These are phyloP conservation scores for Neodidymelliopsis sp. DNA, from an alignment of 2,329 filamentous ascomycete species.

Conservation along the genomic window DNA sequence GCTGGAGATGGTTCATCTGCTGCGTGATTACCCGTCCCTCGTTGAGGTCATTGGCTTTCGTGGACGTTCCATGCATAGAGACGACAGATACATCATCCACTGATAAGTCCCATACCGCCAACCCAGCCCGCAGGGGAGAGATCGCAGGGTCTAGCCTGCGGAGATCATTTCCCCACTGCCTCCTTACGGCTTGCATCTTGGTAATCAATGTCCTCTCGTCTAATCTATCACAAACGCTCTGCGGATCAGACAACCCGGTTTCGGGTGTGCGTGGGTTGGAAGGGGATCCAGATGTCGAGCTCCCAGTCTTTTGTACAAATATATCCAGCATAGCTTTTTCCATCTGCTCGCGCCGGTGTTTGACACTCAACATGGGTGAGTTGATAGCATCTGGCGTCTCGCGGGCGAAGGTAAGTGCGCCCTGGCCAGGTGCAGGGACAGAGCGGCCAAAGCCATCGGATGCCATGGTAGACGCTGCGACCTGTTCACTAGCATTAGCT, in stretches of 20 bases:
- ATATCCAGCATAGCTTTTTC: constrained; percentile 23
- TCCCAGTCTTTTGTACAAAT: constrained; percentile 4
- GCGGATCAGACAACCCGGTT: too few species aligned
- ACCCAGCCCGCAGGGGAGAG: constrained; percentile 47
- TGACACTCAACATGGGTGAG: constrained; percentile 37
- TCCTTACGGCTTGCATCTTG: neutral
- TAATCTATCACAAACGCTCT: neutral
- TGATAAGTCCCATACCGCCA: constrained; percentile 49
- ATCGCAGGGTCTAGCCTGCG: constrained; percentile 37
- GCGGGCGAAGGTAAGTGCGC: constrained; percentile 44
- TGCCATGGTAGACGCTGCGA: constrained; percentile 44
- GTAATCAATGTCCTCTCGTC: neutral
- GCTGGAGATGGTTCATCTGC: constrained; percentile 49
- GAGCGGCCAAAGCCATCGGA: constrained; percentile 49
- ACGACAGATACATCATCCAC: constrained; percentile 51
- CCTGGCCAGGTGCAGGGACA: constrained; percentile 50
- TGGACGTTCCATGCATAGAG: constrained; percentile 54
- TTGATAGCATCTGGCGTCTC: constrained; percentile 22
- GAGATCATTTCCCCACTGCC: constrained; percentile 41
- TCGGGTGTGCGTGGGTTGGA: constrained; percentile 11
- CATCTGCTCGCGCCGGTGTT: constrained; percentile 35
- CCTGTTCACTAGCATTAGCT: too few species aligned
- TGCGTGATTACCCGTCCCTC: constrained; percentile 47
- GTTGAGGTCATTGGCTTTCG: constrained; percentile 51
- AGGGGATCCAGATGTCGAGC: constrained; percentile 10